Base-by-base conservation (phyloP, 139 green algal genomes). In the Edaphochlamys debaryana region DNA sequence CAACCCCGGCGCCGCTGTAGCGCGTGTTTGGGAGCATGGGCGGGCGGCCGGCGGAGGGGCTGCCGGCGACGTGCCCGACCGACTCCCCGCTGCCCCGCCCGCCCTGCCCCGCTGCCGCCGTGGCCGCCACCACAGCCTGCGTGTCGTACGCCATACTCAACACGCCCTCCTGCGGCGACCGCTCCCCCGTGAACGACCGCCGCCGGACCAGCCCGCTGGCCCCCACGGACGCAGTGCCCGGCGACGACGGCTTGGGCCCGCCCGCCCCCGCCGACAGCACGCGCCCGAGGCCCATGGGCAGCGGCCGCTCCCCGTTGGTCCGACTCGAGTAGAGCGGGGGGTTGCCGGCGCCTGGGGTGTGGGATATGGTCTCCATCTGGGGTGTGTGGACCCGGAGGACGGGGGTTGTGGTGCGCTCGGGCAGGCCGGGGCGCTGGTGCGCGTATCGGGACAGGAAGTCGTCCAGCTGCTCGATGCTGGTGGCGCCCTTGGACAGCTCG, bases 361-460 rank as follows among this genome's bases (percentile, higher is more conserved):
- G 54, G 19, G 40, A 20, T 7, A 22, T 66, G n/a, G 50, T 32
- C 3, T 67, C 45, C 42, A 69, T 13, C n/a, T 54, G 1, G 25
- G 80, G 80, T 1, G 80, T 86, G 34, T 70, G 45, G 34, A 86
- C 2, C 5, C 80, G 69, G 15, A 86, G 70, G 11, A 80, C 69
- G 42, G 80, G 80, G 27, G 80, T 81, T 60, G 50, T 56, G 36
- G 62, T 88, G 34, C 68, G 67, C 68, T 81, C 83, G 13, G 68
- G 67, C 45, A 77, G 60, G 27, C 68, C 69, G 32, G 75, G 54
- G n/a, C 67, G 75, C 56, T 77, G 50, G 13, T 42, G 40, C 40
- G 75, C 80, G 83, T 86, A 89, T 1, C 79, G 72, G 27, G 73
- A 34, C 34, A 89, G 79, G 73, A 89, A 89, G 0, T 64, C 73